Percentiles rank a stretch among this genome's conserved stretches.
Conservation (phyloP, 768 basidiomycete genomes). For the Boletus patriciae region DNA sequence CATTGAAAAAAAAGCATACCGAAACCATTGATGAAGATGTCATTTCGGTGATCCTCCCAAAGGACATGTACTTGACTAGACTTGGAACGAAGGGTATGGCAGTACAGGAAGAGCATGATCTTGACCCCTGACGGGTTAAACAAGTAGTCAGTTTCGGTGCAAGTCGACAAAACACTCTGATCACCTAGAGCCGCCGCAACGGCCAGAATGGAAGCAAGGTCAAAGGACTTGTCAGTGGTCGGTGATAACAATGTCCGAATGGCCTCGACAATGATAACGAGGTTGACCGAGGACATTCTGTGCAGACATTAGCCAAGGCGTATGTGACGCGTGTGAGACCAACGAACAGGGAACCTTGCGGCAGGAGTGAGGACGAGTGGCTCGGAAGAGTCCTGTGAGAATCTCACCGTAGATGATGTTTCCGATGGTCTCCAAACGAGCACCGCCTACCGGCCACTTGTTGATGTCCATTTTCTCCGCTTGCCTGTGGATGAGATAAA, state of each 20-base stretch:
- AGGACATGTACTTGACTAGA: slow-evolving; percentile 93
- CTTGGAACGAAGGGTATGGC: slow-evolving; percentile 69
- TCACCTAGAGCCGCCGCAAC: slow-evolving; percentile 78
- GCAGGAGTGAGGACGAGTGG: slow-evolving; percentile 3
- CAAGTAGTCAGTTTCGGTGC: not conserved
- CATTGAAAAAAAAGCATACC: slow-evolving; percentile 41
- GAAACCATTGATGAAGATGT: slow-evolving; percentile 81
- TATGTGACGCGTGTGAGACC: not conserved
- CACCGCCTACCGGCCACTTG: slow-evolving; percentile 91
- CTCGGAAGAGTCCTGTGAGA: not conserved
- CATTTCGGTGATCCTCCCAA: slow-evolving; percentile 97
- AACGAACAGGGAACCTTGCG: slow-evolving; percentile 48
- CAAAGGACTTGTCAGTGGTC: slow-evolving; percentile 57
- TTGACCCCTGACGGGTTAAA: slow-evolving; percentile 61
- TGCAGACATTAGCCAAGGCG: slow-evolving; percentile 1
- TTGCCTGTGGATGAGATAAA: slow-evolving; percentile 77
- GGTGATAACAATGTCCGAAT: slow-evolving; percentile 67
- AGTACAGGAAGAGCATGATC: slow-evolving; percentile 83
- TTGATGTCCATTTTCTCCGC: slow-evolving; percentile 69
- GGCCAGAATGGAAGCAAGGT: slow-evolving; percentile 79
- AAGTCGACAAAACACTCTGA: not conserved
- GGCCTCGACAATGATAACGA: slow-evolving; percentile 89
- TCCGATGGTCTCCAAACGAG: slow-evolving; percentile 86
- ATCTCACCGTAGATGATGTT: slow-evolving; percentile 78
- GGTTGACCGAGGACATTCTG: slow-evolving; percentile 90